Conservation (phyloP, 2,329 filamentous ascomycete species). For the Fusarium mundagurra region DNA sequence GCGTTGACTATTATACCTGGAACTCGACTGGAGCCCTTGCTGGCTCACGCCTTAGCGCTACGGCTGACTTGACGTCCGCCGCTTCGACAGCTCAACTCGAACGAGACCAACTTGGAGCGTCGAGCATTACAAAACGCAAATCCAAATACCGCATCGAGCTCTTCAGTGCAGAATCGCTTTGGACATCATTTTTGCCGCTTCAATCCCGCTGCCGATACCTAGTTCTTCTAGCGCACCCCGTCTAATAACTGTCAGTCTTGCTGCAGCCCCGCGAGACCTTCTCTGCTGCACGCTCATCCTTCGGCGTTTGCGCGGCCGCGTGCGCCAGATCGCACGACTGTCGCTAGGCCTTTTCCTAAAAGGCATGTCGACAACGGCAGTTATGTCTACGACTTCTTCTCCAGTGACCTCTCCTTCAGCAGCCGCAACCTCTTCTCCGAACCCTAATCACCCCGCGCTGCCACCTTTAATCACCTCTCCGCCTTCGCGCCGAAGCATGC, state of each 20-base stretch:
- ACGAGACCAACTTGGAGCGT: constrained; percentile 17
- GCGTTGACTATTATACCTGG: constrained; percentile 29
- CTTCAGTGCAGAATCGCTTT: constrained; percentile 26
- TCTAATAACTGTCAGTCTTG: constrained; percentile 34
- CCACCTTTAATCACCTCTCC: constrained; percentile 68
- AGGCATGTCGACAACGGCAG: constrained; percentile 56
- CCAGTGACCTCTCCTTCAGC: constrained; percentile 63
- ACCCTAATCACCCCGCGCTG: constrained; percentile 64
- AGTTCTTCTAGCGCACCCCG: constrained; percentile 6
- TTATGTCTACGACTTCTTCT: constrained; percentile 67
- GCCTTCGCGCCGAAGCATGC: constrained; percentile 65
- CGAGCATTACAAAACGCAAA: constrained; percentile 24
- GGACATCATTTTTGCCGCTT: constrained; percentile 8
- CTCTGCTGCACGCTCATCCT: constrained; percentile 27
- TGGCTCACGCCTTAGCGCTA: constrained; percentile 35
- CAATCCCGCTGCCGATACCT: constrained; percentile 21
- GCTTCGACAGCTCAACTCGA: constrained; percentile 27
- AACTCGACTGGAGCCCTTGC: constrained; percentile 39
- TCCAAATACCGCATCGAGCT: constrained; percentile 7
- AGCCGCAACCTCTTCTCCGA: constrained; percentile 55
- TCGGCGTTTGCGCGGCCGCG: constrained; percentile 43
- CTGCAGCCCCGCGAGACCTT: constrained; percentile 34
- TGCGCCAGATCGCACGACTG: constrained; percentile 46
- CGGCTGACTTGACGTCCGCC: constrained; percentile 42
- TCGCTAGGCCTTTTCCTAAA: constrained; percentile 36